Evolutionary conservation across 495 filamentous ascomycete genomes (phyloP).

Genomic region (Penicillium salamii): DNA sequence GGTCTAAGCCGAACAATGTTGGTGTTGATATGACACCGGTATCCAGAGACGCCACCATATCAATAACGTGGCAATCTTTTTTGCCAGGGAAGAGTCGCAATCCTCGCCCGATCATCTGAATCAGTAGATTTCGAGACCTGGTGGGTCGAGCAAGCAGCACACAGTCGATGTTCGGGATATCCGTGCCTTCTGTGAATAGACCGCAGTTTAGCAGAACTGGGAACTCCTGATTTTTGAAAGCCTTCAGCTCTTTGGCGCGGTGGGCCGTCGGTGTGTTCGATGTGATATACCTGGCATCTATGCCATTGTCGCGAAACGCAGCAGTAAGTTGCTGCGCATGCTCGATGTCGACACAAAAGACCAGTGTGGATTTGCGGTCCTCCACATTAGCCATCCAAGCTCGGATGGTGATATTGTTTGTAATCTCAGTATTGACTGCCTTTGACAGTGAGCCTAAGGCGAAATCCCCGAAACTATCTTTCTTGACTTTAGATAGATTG

Average conservation of each 20-base stretch:
- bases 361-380: conserved; percentile 77
- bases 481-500: conserved; percentile 67
- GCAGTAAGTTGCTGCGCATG: conserved; percentile 73
- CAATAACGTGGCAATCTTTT: conserved; percentile 88
- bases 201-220: conserved; percentile 93
- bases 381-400: conserved; percentile 78
- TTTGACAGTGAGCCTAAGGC: conserved; percentile 66
- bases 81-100: conserved; percentile 81
- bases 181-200: conserved; percentile 94
- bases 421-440: conserved; percentile 73
- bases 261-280: conserved; percentile 64
- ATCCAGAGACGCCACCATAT: conserved; percentile 84
- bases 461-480: conserved; percentile 73
- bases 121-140: conserved; percentile 80
- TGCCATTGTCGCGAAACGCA: conserved; percentile 69
- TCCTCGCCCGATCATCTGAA: conserved; percentile 97
- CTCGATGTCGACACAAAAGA: conserved; percentile 85
- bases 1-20: conserved; percentile 91
- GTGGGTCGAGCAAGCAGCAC: conserved; percentile 87
- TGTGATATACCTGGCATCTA: conserved; percentile 84
- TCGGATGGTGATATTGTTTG: conserved; percentile 78
- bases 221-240: conserved; percentile 72
- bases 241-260: conserved; percentile 64
- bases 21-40: conserved; percentile 85
- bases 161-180: conserved; percentile 97